A percentile compares a stretch with the other conserved stretches of the same genome.
Conservation (phyloP, 2,329 filamentous ascomycete genomes). For the Aspergillus ochraceoroseus region DNA sequence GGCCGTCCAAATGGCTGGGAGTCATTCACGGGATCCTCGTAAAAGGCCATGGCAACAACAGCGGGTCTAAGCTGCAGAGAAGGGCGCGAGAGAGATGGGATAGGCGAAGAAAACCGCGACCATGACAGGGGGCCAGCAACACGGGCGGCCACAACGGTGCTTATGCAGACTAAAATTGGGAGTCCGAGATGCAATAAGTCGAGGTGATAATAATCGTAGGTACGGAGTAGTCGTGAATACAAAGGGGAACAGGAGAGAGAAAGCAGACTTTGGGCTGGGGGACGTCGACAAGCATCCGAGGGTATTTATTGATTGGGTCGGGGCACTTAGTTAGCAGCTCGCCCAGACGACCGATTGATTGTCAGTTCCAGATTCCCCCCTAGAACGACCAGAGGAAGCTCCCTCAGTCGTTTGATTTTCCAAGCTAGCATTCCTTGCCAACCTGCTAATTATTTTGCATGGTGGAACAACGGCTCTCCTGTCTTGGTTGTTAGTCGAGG, state of each 20-base stretch:
- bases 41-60: constrained; percentile 35
- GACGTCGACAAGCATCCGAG: too few relatives aligned
- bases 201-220: too few relatives aligned
- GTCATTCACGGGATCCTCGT: constrained; percentile 39
- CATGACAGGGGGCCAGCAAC: constrained; percentile 18
- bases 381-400: too few relatives aligned
- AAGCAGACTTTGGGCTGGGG: too few relatives aligned
- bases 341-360: too few relatives aligned
- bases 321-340: too few relatives aligned
- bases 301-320: too few relatives aligned
- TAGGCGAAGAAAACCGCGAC: constrained; percentile 15
- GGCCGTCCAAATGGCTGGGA: constrained; percentile 29
- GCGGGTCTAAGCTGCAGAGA: constrained; percentile 8
- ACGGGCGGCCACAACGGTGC: constrained; percentile 3
- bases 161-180: constrained; percentile 4
- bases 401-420: too few relatives aligned
- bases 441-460: constrained; percentile 1
- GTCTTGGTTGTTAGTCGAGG: constrained; percentile 14
- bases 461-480: constrained; percentile 13
- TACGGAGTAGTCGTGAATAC: too few relatives aligned
- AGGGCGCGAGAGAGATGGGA: constrained; percentile 15
- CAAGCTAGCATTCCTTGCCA: constrained; percentile 1
- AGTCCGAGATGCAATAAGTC: too few relatives aligned
- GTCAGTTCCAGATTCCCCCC: too few relatives aligned
- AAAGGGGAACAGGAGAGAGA: too few relatives aligned